Evolutionary conservation across 2,329 filamentous ascomycete genomes (phyloP), one percentile per base, ranked within the genome.

Genomic region (Apiospora sp.): DNA sequence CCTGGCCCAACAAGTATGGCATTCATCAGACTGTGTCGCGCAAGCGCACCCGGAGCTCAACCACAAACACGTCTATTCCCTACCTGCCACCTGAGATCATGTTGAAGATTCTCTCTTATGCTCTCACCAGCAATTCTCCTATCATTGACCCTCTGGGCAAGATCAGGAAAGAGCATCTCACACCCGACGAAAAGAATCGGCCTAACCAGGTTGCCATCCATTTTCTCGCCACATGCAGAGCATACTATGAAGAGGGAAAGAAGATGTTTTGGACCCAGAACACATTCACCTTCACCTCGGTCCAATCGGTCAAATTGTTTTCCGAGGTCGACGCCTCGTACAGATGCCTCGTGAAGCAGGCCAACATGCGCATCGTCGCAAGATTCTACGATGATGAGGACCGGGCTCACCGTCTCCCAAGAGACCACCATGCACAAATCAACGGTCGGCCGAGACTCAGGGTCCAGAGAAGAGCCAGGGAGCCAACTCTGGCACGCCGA

Each of bases 141-240:
- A 88, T 90, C 74, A 81, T 90, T 68, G 88, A 90, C 72, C 88
- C 88, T 2, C 81, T 90, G 61, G 87, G 82, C 68, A 84, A 83
- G 71, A 75, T 82, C 27, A 83, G 81, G 67, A 75, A 77, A 2
- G 86, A 87, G 37, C 84, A 84, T 72, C 74, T 89, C 68, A 85
- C 87, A 0, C 75, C 79, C 4, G 77, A 76, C 3, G 87, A 89
- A 76, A 80, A 84, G 76, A 71, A 77, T 1, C 83, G 84, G n/a
- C 80, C 81, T 22, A 85, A 86, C 72, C 84, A 87, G 74, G 83
- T 90, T 71, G 86, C 87, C 71, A 87, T 89, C 67, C 83, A 88
- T 75, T 86, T 89, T 70, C 80, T 90, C 3, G 83, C 84, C 4
- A 87, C 87, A 3, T 89, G 86, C 79, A 87, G 80, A 75, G 84